Base-by-base conservation (phyloP, 768 basidiomycete genomes). In the Paxillus involutus region DNA sequence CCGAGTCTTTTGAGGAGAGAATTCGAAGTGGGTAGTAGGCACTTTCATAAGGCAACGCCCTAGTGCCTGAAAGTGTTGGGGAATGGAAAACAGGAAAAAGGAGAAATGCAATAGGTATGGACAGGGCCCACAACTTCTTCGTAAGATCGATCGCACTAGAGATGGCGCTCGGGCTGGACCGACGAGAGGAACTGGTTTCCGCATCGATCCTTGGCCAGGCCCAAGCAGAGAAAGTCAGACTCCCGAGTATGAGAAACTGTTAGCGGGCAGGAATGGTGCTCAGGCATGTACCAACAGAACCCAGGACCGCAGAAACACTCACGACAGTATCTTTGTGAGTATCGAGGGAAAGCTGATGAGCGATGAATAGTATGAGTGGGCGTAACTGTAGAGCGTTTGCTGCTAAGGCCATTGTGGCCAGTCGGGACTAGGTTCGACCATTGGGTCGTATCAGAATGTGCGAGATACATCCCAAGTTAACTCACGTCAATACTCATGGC, bases 1-100 rank as follows among this genome's bases (percentile, higher is more conserved):
- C 69, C 17, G 89, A 89, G 51, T 83, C 77, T 17, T 78, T 78
- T 1, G 88, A 79, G 2, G 81, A 89, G 46, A 88, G 80, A 24
- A 93, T 80, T 35, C 77, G 80, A n/a, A 90, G 71, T 3, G 83
- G 80, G 53, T 77, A 77, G 30, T 65, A 69, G 2, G 81, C 81
- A 57, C 80, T 82, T 29, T 68, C 73, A 62, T 81, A 85, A 4
- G 82, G 75, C 52, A 74, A 67, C 26, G 62, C 54, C 14, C 83
- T 67, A 36, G 83, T 85, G 64, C 80, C 79, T 2, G 77, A 78
- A 33, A 88, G 77, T 16, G 83, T 77, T 10, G 84, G 85, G 45
- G 84, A 80, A 19, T 67, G 71, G n/a, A 86, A 57, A 29, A 63
- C 58, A 24, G 70, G 70, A 39, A 73, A 62, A 54, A 75, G 72